phyloP scores from a whole-genome alignment of 148 eudicot species.

The Nyssa sinensis region DNA sequence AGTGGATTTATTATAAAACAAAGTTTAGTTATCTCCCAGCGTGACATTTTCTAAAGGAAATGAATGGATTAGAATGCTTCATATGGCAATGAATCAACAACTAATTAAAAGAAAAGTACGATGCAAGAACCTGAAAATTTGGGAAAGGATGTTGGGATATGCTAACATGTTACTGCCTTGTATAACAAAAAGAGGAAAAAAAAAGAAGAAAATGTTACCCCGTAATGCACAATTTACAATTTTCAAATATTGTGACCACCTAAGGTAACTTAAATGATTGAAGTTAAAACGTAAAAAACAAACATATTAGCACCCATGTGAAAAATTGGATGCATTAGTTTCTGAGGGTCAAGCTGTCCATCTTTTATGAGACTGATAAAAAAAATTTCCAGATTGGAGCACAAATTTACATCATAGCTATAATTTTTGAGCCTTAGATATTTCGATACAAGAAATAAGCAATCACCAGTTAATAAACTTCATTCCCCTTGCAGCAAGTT shows the following conservation, averaged over 20 bases:
- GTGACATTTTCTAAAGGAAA: background rate
- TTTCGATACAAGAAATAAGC: background rate
- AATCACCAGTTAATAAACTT: constrained; percentile 79
- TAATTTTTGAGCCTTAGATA: constrained; percentile 5
- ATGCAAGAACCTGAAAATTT: background rate
- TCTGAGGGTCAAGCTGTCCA: background rate
- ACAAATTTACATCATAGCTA: background rate
- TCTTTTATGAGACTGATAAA: background rate
- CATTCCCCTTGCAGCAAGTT: constrained; percentile 68
- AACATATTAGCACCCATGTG: background rate
- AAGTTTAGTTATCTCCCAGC: background rate
- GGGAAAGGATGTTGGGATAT: background rate
- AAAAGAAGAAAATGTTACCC: too few species aligned
- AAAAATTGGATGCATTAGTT: background rate
- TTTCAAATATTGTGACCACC: too few species aligned
- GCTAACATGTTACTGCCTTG: background rate
- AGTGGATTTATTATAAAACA: background rate
- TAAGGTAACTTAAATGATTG: background rate
- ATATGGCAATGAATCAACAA: background rate
- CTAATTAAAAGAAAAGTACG: background rate
- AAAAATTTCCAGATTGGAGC: background rate
- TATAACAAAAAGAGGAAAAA: too few species aligned
- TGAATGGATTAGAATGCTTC: background rate
- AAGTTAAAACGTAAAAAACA: background rate
- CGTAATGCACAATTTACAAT: too few species aligned